Conservation (phyloP, 192 early-diverging fungal genomes). For the Entomortierella chlamydospora region DNA sequence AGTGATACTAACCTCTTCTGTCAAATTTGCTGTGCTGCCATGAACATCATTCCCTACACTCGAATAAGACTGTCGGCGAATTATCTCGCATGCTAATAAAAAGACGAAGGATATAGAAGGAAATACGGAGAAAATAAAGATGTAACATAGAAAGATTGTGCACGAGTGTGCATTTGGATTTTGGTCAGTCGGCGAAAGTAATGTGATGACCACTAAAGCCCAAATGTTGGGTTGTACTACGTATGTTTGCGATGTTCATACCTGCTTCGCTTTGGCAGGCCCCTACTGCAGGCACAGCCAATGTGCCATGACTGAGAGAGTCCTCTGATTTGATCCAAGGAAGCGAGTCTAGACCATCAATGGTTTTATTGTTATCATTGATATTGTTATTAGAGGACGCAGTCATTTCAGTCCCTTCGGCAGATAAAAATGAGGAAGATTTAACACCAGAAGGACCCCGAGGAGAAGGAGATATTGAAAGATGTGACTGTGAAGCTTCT, state of each 20-base stretch:
- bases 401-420: neutral
- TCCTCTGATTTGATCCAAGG: slow-evolving; percentile 17
- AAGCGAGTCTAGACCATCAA: neutral
- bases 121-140: neutral
- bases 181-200: slow-evolving; percentile 4
- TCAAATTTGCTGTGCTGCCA: no score
- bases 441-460: neutral
- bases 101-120: neutral
- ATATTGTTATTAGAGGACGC: neutral
- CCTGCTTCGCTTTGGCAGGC: no score
- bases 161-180: slow-evolving; percentile 3
- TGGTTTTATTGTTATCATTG: neutral
- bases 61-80: slow-evolving; percentile 21
- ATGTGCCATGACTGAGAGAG: slow-evolving; percentile 6
- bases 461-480: neutral
- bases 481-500: slow-evolving; percentile 11
- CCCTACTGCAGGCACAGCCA: slow-evolving; percentile 3
- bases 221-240: no score
- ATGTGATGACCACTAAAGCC: neutral
- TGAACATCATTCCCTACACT: slow-evolving; percentile 13
- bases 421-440: neutral
- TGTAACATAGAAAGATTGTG: neutral
- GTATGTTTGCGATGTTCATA: no score
- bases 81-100: slow-evolving; percentile 15
- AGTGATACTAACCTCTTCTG: slow-evolving; percentile 11